These are phyloP conservation scores for Fraxinus quadrangulata DNA, from an alignment of 257 asterid genomes.

Conservation along the genomic window DNA sequence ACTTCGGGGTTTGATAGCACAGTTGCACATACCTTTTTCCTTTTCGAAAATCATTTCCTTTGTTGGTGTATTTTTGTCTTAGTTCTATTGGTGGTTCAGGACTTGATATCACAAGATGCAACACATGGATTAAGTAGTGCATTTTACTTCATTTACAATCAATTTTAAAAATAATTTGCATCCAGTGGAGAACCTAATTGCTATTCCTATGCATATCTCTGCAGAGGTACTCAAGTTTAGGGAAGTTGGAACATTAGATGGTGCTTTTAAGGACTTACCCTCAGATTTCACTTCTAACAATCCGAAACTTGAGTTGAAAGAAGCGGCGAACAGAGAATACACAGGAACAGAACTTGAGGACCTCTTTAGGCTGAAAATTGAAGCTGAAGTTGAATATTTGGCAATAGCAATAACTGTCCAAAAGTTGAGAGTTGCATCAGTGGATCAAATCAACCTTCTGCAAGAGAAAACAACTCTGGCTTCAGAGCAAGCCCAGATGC, in stretches of 20 bases:
- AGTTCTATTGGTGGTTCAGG: background rate
- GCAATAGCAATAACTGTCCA: conserved; percentile 48
- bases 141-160: background rate
- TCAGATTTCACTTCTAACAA: conserved; percentile 22
- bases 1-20: background rate
- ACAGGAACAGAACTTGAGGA: conserved; percentile 51
- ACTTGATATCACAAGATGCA: background rate
- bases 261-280: conserved; percentile 29
- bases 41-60: background rate
- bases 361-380: conserved; percentile 63
- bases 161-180: background rate
- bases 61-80: background rate
- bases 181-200: background rate
- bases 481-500: conserved; percentile 50
- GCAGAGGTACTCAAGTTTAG: conserved; percentile 48
- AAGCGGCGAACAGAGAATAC: conserved; percentile 28
- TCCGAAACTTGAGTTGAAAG: conserved; percentile 31
- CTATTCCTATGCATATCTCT: conserved; percentile 7
- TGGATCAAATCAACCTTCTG: conserved; percentile 20
- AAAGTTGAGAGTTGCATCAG: conserved; percentile 43
- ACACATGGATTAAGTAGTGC: background rate
- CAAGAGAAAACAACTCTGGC: conserved; percentile 42
- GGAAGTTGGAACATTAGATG: conserved; percentile 43
- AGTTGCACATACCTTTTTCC: background rate
- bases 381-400: conserved; percentile 72